Conservation (phyloP, 75 land plant genomes). For the Pinus tabuliformis region DNA sequence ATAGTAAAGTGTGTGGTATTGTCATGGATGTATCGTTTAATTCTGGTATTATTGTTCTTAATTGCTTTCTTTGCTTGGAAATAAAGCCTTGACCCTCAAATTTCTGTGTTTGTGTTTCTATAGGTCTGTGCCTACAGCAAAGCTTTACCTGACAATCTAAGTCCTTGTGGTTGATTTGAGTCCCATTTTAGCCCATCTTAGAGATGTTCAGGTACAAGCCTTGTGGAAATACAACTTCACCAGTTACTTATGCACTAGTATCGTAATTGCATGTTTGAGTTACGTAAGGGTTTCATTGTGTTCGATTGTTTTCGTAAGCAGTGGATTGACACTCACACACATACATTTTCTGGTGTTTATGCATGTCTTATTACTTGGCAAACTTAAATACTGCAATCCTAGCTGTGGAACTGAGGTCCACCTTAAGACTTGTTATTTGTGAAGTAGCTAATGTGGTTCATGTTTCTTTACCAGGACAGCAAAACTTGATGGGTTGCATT, state of each 20-base stretch:
- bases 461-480: constrained; percentile 22
- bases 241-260: not conserved
- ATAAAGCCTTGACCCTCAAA: not conserved
- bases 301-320: not conserved
- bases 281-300: not conserved
- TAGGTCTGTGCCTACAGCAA: not conserved
- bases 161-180: not conserved
- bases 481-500: constrained; percentile 52
- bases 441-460: not conserved
- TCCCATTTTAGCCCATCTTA: constrained; percentile 4
- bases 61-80: not conserved
- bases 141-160: constrained; percentile 4
- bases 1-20: too few species aligned
- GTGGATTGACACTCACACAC: not conserved
- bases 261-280: not conserved
- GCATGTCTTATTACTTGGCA: not conserved
- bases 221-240: constrained; percentile 1
- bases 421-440: not conserved
- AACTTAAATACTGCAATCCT: not conserved
- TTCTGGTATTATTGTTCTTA: constrained; percentile 4
- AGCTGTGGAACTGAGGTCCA: too few species aligned
- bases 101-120: constrained; percentile 3
- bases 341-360: not conserved
- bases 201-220: constrained; percentile 9
- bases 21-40: not conserved